Evolutionary conservation across 2,329 filamentous ascomycete genomes (phyloP), one percentile per base, ranked within the genome.

Genomic region (Ophiocordyceps unilateralis): DNA sequence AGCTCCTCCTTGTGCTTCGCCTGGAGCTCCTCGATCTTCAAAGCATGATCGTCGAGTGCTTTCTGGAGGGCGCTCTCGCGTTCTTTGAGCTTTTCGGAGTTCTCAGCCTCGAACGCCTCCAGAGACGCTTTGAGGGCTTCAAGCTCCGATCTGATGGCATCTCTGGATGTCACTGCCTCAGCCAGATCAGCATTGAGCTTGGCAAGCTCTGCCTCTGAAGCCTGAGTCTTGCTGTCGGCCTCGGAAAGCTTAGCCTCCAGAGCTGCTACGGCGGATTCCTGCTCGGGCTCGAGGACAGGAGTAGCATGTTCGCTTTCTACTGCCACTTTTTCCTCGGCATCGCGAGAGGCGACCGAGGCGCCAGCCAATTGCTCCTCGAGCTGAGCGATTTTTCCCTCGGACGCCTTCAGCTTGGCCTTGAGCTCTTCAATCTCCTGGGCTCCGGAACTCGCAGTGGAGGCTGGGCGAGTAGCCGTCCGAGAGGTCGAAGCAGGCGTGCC

Each of bases 381-480:
- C 15, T 17, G n/a, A 34, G 32, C 71, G 7, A 66, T 56, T 51
- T 79, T 74, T 47, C 72, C 75, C 26, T 72, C 66, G 5, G 65
- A 34, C n/a, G 32, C 32, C 32, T 34, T 63, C 20, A 81, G 62
- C 58, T 78, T 77, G 8, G 64, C 57, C 61, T 75, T 79, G 38
- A 81, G 63, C 39, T 74, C 69, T 41, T 79, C 75, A 4, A 74
- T 60, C 51, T 76, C 74, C 58, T 74, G 78, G 19, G 67, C 55
- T 8, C 66, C 63, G 15, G 63, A 55, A 20, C 66, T 62, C 28
- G 64, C 56, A 37, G 61, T 59, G 17, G 60, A 56, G n/a, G 64
- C 44, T 5, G 61, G 55, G 48, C 71, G 67, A 42, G 63, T 44
- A 3, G 62, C 47, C 4, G 65, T 54, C 28, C 63, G 58, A 22